Conservation (phyloP, 2,329 filamentous ascomycete species). For the Periconia macrospinosa region DNA sequence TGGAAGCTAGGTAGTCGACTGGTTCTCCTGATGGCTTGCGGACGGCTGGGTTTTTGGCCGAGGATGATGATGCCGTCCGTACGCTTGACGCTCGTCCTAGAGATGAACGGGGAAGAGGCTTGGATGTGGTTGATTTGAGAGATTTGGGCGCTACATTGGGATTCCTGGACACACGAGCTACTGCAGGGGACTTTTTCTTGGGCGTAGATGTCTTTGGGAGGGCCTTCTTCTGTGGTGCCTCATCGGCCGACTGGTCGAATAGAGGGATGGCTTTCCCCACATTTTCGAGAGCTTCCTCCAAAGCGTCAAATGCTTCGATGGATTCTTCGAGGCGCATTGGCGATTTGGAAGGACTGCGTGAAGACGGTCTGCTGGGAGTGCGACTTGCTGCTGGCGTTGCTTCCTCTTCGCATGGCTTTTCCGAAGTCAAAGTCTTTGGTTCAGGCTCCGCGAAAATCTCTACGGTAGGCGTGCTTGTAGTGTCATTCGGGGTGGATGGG, state of each 20-base stretch:
- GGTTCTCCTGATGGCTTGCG: conserved; percentile 28
- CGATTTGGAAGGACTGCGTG: conserved; percentile 23
- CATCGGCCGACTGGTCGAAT: conserved; percentile 35
- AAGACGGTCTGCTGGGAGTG: conserved; percentile 23
- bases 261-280: conserved; percentile 44
- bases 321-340: conserved; percentile 49
- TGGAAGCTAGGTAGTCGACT: conserved; percentile 45
- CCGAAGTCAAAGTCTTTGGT: conserved; percentile 30
- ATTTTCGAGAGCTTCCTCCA: conserved; percentile 56
- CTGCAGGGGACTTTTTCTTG: conserved; percentile 11
- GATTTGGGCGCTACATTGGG: conserved; percentile 30
- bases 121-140: conserved; percentile 23
- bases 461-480: conserved; percentile 14
- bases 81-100: conserved; percentile 30
- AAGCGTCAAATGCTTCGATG: conserved; percentile 54
- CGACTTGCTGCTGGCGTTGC: conserved; percentile 25
- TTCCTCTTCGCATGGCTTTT: conserved; percentile 27
- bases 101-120: conserved; percentile 13
- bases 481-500: background rate
- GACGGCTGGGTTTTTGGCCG: conserved; percentile 14
- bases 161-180: conserved; percentile 27
- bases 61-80: conserved; percentile 18
- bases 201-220: conserved; percentile 7
- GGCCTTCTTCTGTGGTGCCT: conserved; percentile 30
- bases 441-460: conserved; percentile 27